Conservation (phyloP, 192 early-diverging fungal genomes). For the Kappamyces sp. region DNA sequence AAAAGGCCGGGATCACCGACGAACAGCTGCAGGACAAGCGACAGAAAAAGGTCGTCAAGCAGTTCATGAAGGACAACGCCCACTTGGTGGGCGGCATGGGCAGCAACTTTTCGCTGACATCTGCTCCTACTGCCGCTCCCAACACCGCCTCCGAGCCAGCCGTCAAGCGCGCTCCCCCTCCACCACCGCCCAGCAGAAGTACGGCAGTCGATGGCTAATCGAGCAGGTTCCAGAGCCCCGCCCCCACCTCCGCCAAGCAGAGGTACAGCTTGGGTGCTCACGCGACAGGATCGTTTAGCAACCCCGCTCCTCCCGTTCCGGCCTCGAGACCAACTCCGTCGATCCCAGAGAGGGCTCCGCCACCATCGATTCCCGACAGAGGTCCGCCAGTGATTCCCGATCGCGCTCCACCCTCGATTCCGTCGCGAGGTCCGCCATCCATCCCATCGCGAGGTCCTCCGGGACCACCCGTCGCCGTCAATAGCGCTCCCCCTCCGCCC, state of each 20-base stretch:
- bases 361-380: conserved; percentile 2
- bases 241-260: conserved; percentile 24
- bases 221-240: neutral
- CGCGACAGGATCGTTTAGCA: neutral
- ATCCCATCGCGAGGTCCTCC: conserved; percentile 21
- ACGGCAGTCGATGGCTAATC: neutral
- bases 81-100: conserved; percentile 5
- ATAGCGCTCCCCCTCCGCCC: conserved; percentile 18
- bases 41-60: conserved; percentile 34
- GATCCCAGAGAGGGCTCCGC: conserved; percentile 15
- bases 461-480: neutral
- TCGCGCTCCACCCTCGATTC: conserved; percentile 28
- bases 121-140: conserved; percentile 6
- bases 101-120: neutral
- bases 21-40: conserved; percentile 42
- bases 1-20: conserved; percentile 51
- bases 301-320: conserved; percentile 1
- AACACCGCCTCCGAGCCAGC: conserved; percentile 11
- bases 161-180: conserved; percentile 27
- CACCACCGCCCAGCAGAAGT: conserved; percentile 22
- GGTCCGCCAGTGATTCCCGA: conserved; percentile 6
- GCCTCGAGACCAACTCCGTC: conserved; percentile 9
- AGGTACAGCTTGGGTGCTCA: neutral
- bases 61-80: conserved; percentile 47
- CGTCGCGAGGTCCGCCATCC: conserved; percentile 15